Percentiles rank a stretch among this genome's conserved stretches.
phyloP scores from a whole-genome alignment of 768 basidiomycete genomes.

The Dendrothele bispora region DNA sequence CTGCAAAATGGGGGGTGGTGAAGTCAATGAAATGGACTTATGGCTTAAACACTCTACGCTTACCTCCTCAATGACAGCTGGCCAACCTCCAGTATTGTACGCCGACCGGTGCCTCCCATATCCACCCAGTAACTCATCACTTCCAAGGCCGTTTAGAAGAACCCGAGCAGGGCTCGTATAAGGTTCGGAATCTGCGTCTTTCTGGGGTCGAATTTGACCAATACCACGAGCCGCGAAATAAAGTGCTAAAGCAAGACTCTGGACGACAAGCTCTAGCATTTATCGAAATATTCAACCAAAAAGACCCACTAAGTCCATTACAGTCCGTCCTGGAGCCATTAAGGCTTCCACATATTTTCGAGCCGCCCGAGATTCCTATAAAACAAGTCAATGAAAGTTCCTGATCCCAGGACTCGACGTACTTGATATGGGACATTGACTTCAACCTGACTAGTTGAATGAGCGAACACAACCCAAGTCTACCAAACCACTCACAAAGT shows the following conservation, averaged over 20 bases:
- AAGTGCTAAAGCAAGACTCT: slow-evolving; percentile 91
- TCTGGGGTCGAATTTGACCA: slow-evolving; percentile 51
- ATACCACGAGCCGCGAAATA: slow-evolving; percentile 88
- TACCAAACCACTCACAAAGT: slow-evolving; percentile 60
- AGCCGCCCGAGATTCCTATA: slow-evolving; percentile 65
- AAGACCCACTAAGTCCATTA: slow-evolving; percentile 83
- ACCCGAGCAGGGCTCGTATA: slow-evolving; percentile 82
- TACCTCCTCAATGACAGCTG: slow-evolving; percentile 80
- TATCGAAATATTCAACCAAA: background rate
- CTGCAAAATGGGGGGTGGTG: slow-evolving; percentile 36
- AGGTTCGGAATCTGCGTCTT: slow-evolving; percentile 34
- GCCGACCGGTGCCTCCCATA: slow-evolving; percentile 87
- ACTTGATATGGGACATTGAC: slow-evolving; percentile 83
- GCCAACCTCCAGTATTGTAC: slow-evolving; percentile 69
- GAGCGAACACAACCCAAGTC: slow-evolving; percentile 1
- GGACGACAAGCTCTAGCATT: background rate
- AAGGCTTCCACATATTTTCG: slow-evolving; percentile 58
- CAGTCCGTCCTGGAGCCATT: slow-evolving; percentile 79
- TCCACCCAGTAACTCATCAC: slow-evolving; percentile 94
- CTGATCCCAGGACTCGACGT: slow-evolving; percentile 10
- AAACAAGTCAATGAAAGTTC: slow-evolving; percentile 8
- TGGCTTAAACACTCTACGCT: slow-evolving; percentile 4
- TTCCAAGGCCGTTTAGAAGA: slow-evolving; percentile 87
- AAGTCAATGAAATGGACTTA: background rate
- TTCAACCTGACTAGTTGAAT: slow-evolving; percentile 59